Conservation (phyloP, 2,329 filamentous ascomycete species). For the Sclerotinia borealis region DNA sequence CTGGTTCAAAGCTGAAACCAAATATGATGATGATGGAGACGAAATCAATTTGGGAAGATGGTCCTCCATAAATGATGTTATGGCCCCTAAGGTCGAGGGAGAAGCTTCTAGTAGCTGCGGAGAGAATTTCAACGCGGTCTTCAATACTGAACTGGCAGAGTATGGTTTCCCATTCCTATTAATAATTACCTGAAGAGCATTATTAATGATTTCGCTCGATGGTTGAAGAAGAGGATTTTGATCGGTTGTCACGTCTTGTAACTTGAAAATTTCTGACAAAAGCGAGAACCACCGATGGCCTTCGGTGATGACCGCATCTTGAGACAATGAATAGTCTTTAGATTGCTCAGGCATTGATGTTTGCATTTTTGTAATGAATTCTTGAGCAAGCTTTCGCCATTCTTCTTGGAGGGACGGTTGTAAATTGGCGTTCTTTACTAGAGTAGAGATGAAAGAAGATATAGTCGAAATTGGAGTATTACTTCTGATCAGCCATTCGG, state of each 20-base stretch:
- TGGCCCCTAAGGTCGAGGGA: slow-evolving; percentile 39
- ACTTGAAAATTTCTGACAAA: slow-evolving; percentile 32
- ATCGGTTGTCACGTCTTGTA: slow-evolving; percentile 20
- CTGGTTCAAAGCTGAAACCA: slow-evolving; percentile 60
- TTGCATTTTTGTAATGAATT: slow-evolving; percentile 61
- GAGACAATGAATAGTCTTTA: slow-evolving; percentile 67
- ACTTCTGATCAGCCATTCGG: slow-evolving; percentile 21
- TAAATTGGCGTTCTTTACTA: slow-evolving; percentile 39
- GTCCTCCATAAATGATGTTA: slow-evolving; percentile 46
- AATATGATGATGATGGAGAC: slow-evolving; percentile 61
- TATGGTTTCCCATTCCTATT: slow-evolving; percentile 59
- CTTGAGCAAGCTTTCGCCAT: slow-evolving; percentile 57
- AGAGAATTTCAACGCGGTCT: slow-evolving; percentile 43
- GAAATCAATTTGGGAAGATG: slow-evolving; percentile 53
- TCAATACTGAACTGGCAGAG: slow-evolving; percentile 54
- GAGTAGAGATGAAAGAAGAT: slow-evolving; percentile 41
- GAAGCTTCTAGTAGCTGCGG: slow-evolving; percentile 37
- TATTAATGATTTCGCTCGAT: slow-evolving; percentile 22
- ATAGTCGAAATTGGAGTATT: slow-evolving; percentile 31
- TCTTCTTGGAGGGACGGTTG: slow-evolving; percentile 46
- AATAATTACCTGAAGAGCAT: slow-evolving; percentile 43
- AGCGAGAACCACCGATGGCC: slow-evolving; percentile 60
- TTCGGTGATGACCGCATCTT: slow-evolving; percentile 59
- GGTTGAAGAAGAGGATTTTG: slow-evolving; percentile 16
- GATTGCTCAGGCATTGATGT: slow-evolving; percentile 77